A percentile compares a stretch with the other conserved stretches of the same genome.
phyloP scores from a whole-genome alignment of 129 eudicot species.

The Flaveria ramosissima region DNA sequence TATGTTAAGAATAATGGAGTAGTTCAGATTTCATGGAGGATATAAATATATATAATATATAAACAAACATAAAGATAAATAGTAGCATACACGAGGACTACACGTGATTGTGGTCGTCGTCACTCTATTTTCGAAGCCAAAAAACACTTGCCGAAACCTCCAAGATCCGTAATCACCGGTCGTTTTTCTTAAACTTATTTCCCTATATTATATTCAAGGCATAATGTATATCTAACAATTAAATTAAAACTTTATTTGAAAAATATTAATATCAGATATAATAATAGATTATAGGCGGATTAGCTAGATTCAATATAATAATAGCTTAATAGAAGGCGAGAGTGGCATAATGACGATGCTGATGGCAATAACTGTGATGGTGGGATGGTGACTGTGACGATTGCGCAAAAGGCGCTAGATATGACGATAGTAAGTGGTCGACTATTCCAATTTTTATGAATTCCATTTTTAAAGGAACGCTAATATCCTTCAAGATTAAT shows the following conservation, averaged over 20 bases:
- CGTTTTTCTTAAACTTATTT: background rate
- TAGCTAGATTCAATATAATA: too few relatives aligned
- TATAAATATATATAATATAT: background rate
- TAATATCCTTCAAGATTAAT: too few relatives aligned
- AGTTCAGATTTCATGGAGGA: constrained; percentile 10
- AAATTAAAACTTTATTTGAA: background rate
- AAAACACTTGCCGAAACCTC: constrained; percentile 24
- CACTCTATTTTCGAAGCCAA: constrained; percentile 9
- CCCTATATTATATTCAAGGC: background rate
- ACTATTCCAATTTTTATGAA: too few relatives aligned
- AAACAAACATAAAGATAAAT: background rate
- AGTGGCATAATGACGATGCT: too few relatives aligned
- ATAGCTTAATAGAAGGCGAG: too few relatives aligned
- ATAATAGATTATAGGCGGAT: background rate
- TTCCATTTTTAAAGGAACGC: too few relatives aligned
- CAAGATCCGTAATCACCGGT: constrained; percentile 40
- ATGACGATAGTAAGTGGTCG: too few relatives aligned
- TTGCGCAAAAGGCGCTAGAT: too few relatives aligned
- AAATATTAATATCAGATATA: too few relatives aligned
- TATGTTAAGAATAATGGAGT: background rate
- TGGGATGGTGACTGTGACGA: too few relatives aligned
- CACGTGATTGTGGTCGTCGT: constrained; percentile 32
- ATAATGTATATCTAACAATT: background rate
- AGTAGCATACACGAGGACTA: constrained; percentile 21
- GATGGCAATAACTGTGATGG: too few relatives aligned